Conservation (phyloP, 805 yeast genomes). For the Metschnikowia corniflorae region DNA sequence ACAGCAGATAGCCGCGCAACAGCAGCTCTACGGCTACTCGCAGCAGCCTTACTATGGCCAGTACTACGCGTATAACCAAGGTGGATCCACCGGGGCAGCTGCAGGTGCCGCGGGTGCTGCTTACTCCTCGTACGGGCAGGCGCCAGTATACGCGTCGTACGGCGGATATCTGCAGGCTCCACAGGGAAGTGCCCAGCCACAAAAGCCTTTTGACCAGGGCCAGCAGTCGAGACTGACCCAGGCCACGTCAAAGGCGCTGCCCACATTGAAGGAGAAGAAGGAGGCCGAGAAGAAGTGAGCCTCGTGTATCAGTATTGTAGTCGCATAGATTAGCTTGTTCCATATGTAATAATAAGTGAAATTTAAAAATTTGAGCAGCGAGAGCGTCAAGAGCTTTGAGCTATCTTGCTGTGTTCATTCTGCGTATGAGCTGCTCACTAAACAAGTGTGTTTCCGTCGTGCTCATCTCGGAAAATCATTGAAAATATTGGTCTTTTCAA, state of each 20-base stretch:
- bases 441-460: too few species aligned
- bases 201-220: conserved; percentile 14
- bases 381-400: too few species aligned
- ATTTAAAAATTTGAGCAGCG: too few species aligned
- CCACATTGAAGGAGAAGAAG: conserved; percentile 15
- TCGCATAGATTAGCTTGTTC: conserved; percentile 9
- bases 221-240: conserved; percentile 12
- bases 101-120: conserved; percentile 7
- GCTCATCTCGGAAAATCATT: too few species aligned
- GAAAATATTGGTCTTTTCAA: too few species aligned
- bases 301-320: conserved; percentile 12
- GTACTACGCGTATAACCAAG: conserved; percentile 46
- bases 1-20: conserved; percentile 13
- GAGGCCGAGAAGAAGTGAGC: conserved; percentile 16
- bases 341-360: neutral
- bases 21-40: conserved; percentile 18
- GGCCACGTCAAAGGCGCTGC: conserved; percentile 15
- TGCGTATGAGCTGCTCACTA: too few species aligned
- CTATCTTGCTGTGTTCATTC: too few species aligned
- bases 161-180: conserved; percentile 14
- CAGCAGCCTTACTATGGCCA: conserved; percentile 29
- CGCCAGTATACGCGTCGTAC: conserved; percentile 16
- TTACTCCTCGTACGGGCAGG: conserved; percentile 18
- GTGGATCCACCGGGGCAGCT: conserved; percentile 8
- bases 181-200: conserved; percentile 11